phyloP scores from a whole-genome alignment of 441 rosid genomes.

The Gossypium schwendimanii region DNA sequence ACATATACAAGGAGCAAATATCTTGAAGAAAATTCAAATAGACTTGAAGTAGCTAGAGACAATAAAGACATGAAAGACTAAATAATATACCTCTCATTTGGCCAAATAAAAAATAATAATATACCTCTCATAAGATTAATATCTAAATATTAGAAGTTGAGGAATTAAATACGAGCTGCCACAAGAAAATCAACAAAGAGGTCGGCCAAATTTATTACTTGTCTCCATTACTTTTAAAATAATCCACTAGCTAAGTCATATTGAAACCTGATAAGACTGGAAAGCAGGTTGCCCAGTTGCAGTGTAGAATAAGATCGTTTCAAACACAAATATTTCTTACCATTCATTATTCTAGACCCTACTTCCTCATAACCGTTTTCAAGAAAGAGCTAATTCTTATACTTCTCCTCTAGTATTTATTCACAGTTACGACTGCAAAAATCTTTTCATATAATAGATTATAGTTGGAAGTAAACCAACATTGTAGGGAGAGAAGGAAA shows the following conservation, averaged over 20 bases:
- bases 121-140: background rate
- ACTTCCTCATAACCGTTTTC: background rate
- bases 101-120: too few relatives aligned
- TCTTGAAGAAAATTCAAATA: constrained; percentile 4
- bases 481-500: background rate
- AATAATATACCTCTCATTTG: background rate
- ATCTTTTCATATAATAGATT: too few relatives aligned
- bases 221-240: background rate
- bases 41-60: background rate
- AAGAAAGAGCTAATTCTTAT: background rate
- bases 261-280: background rate
- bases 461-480: background rate
- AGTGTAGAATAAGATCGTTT: background rate
- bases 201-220: background rate
- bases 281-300: background rate
- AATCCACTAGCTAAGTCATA: background rate
- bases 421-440: too few relatives aligned
- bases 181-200: background rate
- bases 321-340: background rate
- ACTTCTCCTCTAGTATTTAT: too few relatives aligned
- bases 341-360: background rate
- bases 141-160: background rate
- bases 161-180: background rate
- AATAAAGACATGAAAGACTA: background rate
- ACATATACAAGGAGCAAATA: background rate